A percentile compares a stretch with the other conserved stretches of the same genome.
These are phyloP conservation scores for Choanephora cucurbitarum DNA, from an alignment of 371 early-diverging fungal species.

Conservation along the genomic window DNA sequence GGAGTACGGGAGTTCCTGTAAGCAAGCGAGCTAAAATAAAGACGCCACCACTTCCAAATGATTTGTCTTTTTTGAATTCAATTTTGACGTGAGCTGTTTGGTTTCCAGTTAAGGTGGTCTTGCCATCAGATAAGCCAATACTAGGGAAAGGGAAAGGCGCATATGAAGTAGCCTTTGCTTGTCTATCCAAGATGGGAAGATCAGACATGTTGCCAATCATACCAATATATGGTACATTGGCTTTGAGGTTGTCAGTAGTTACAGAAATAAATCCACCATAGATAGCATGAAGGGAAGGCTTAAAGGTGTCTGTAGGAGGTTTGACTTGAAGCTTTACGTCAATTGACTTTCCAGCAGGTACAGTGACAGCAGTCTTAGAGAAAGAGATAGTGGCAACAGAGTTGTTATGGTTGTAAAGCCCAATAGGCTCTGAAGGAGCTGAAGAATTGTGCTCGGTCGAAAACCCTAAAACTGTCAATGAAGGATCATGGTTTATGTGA, in stretches of 20 bases:
- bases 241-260: neutral
- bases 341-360: slow-evolving; percentile 38
- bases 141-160: slow-evolving; percentile 23
- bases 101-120: slow-evolving; percentile 3
- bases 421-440: slow-evolving; percentile 23
- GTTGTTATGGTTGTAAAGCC: slow-evolving; percentile 15
- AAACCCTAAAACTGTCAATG: slow-evolving; percentile 38
- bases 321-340: slow-evolving; percentile 36
- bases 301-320: slow-evolving; percentile 34
- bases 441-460: neutral
- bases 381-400: slow-evolving; percentile 30
- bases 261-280: slow-evolving; percentile 33
- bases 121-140: slow-evolving; percentile 20
- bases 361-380: slow-evolving; percentile 23
- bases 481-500: slow-evolving; percentile 32
- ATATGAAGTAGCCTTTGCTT: neutral
- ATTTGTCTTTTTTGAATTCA: neutral
- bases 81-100: slow-evolving; percentile 13
- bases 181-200: slow-evolving; percentile 26
- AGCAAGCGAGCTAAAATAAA: slow-evolving; percentile 24
- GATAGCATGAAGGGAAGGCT: slow-evolving; percentile 13
- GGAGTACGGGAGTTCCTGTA: slow-evolving; percentile 26
- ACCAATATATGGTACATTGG: slow-evolving; percentile 30
- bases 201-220: slow-evolving; percentile 34
- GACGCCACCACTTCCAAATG: slow-evolving; percentile 7